Evolutionary conservation across 164 flowering plant genomes (phyloP).

Genomic region (Amborella trichopoda): DNA sequence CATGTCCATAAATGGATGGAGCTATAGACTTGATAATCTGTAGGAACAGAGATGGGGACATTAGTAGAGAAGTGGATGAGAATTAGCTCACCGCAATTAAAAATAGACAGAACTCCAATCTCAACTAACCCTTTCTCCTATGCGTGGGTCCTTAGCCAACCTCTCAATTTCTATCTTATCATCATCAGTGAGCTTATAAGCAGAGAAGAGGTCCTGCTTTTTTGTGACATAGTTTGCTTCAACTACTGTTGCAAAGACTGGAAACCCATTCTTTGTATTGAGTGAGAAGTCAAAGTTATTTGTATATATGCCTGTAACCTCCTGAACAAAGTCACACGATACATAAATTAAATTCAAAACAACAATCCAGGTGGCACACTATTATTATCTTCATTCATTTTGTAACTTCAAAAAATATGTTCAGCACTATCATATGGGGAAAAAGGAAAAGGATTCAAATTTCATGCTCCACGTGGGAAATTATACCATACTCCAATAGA

Average conservation of each 20-base stretch:
- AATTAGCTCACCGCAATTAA: not conserved
- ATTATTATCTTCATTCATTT: too few species aligned
- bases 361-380: too few species aligned
- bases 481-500: too few species aligned
- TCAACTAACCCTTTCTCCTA: constrained; percentile 85
- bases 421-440: too few species aligned
- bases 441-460: too few species aligned
- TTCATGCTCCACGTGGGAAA: too few species aligned
- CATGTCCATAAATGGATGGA: constrained; percentile 97
- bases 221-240: constrained; percentile 93
- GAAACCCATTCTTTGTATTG: constrained; percentile 97
- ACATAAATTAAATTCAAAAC: too few species aligned
- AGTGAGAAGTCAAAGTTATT: constrained; percentile 90
- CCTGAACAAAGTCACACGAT: constrained; percentile 32
- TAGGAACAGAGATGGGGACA: not conserved
- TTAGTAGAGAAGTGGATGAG: constrained; percentile 2
- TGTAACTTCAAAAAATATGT: too few species aligned
- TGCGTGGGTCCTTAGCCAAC: constrained; percentile 92
- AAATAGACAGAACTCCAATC: not conserved
- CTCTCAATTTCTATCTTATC: constrained; percentile 89
- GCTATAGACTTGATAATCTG: constrained; percentile 96
- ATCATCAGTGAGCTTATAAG: constrained; percentile 93
- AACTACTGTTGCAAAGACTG: constrained; percentile 89
- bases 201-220: constrained; percentile 96
- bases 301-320: constrained; percentile 90